phyloP scores from a whole-genome alignment of 1,284 basidiomycete species.

The Fistulinella cinereoalba region DNA sequence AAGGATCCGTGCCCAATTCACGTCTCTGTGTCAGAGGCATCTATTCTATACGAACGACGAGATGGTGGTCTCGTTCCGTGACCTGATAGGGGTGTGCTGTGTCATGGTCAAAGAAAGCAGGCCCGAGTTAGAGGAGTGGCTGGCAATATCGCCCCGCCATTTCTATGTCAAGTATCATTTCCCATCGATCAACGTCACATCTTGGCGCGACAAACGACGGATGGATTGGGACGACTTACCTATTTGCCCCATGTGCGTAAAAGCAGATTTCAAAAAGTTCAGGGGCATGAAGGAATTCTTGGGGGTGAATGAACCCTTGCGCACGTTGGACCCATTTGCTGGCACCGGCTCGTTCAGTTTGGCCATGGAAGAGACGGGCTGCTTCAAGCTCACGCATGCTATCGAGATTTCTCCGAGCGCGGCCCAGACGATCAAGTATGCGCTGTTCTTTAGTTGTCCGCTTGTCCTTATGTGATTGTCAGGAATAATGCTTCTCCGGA shows the following conservation, averaged over 20 bases:
- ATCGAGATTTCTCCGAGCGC: constrained; percentile 70
- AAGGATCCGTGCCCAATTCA: neutral
- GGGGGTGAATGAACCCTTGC: constrained; percentile 35
- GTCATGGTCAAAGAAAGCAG: constrained; percentile 41
- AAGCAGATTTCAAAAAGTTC: constrained; percentile 34
- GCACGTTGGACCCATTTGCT: constrained; percentile 60
- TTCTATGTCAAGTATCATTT: constrained; percentile 56
- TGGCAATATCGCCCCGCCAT: constrained; percentile 48
- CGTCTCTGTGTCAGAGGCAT: constrained; percentile 22
- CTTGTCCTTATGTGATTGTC: neutral
- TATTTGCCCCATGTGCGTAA: constrained; percentile 47
- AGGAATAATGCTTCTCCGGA: constrained; percentile 47
- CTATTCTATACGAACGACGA: constrained; percentile 44
- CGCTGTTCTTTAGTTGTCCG: constrained; percentile 7
- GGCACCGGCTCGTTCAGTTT: constrained; percentile 64
- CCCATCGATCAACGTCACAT: constrained; percentile 36
- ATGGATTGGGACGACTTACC: constrained; percentile 37
- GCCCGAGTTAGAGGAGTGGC: constrained; percentile 46
- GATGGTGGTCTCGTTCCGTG: constrained; percentile 31
- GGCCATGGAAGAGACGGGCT: constrained; percentile 50
- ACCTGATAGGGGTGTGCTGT: constrained; percentile 47
- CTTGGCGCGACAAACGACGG: constrained; percentile 38
- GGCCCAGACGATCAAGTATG: constrained; percentile 58
- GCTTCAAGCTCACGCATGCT: constrained; percentile 57
- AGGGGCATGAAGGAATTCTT: constrained; percentile 33